Evolutionary conservation across 768 basidiomycete genomes (phyloP).

Genomic region (Agrocybe chaxingu): DNA sequence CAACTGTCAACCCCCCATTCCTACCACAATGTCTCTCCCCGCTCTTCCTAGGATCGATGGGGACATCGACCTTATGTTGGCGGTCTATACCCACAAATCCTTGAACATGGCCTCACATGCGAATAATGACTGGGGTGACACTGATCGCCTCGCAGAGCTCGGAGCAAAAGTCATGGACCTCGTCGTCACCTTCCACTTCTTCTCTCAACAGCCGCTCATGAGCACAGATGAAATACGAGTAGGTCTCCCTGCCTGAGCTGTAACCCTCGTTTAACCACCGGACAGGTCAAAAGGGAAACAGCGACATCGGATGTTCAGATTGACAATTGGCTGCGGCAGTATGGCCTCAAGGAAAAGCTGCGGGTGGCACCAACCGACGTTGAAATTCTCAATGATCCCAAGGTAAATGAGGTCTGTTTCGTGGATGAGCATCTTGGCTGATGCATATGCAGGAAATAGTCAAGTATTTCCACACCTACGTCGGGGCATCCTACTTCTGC

Average conservation of each 20-base stretch:
- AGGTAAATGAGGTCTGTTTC: conserved; percentile 11
- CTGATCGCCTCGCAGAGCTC: conserved; percentile 55
- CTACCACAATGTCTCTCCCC: conserved; percentile 31
- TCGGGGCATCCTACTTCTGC: conserved; percentile 65
- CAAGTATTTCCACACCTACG: conserved; percentile 55
- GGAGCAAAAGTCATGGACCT: conserved; percentile 53
- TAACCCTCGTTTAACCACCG: too few species aligned
- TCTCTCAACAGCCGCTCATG: conserved; percentile 40
- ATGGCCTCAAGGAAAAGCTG: conserved; percentile 51
- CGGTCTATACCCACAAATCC: conserved; percentile 53
- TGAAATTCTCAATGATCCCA: conserved; percentile 17
- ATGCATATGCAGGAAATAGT: conserved; percentile 45
- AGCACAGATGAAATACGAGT: conserved; percentile 42
- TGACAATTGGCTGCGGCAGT: conserved; percentile 46
- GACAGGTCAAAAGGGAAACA: conserved; percentile 24
- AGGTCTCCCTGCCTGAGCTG: conserved; percentile 14
- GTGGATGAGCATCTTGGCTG: background rate
- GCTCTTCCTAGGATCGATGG: conserved; percentile 55
- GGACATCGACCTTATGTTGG: conserved; percentile 50
- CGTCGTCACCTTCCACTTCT: conserved; percentile 49
- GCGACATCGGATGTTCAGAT: conserved; percentile 37
- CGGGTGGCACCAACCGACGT: conserved; percentile 40
- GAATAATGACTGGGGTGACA: conserved; percentile 54
- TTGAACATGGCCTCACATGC: conserved; percentile 23
- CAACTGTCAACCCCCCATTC: conserved; percentile 5